phyloP scores from a whole-genome alignment of 2,329 filamentous ascomycete species.

The Diaporthe eres region DNA sequence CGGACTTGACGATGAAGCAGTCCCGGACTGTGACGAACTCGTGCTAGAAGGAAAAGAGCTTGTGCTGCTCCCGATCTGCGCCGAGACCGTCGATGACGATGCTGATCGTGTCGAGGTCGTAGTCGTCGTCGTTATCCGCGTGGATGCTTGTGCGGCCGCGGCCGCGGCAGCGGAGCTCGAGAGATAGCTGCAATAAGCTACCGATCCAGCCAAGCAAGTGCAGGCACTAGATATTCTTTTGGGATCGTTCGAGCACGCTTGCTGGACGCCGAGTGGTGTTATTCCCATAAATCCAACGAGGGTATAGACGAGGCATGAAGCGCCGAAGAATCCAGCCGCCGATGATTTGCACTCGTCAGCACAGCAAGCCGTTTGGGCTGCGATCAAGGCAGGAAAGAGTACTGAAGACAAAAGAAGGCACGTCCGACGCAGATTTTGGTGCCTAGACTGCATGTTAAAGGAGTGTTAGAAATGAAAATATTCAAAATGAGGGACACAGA shows the following conservation, averaged over 20 bases:
- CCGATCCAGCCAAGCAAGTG: neutral
- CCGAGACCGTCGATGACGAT: neutral
- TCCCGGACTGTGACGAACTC: neutral
- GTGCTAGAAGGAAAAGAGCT: neutral
- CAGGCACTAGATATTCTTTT: slow-evolving; percentile 2
- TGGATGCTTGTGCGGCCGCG: neutral
- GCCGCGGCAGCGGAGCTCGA: neutral
- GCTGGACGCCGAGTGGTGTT: neutral
- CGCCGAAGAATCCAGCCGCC: neutral
- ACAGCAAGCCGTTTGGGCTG: slow-evolving; percentile 6
- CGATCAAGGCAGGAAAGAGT: neutral
- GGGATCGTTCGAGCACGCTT: neutral
- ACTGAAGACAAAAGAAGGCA: neutral
- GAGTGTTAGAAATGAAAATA: too few relatives aligned
- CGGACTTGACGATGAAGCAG: neutral
- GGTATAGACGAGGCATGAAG: neutral
- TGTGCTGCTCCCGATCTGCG: neutral
- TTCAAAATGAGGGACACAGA: too few relatives aligned
- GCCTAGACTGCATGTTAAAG: neutral
- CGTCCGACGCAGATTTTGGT: neutral
- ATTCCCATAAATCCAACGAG: neutral
- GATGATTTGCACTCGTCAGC: neutral
- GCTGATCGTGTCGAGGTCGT: neutral
- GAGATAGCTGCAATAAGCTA: neutral
- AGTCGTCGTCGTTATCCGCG: neutral